Evolutionary conservation across 2,329 filamentous ascomycete species (phyloP), one percentile per base, ranked within the genome.

Genomic region (Penicillium sp.): DNA sequence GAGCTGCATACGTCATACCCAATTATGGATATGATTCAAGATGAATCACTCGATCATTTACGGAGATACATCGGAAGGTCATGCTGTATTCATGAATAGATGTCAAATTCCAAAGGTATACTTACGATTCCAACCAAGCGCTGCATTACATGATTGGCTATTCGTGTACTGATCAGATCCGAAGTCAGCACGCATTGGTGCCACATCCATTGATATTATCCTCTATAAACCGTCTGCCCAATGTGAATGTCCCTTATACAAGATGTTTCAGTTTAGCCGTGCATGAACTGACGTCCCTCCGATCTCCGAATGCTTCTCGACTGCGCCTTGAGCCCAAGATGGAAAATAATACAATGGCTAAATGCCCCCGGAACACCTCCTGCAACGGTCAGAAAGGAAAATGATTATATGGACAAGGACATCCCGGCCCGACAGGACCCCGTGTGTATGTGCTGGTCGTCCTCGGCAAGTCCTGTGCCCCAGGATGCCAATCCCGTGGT

Each of bases 221-320:
- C 35, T 54, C 43, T 56, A 58, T 55, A 53, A 50, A 49, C 50
- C 44, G 40, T 55, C 41, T 44, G 42, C 52, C 27, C 42, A 45
- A 54, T 59, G 47, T 54, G 53, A 58, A 59, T 55, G 49, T 42
- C 29, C 50, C 42, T 47, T 56, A 38, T 55, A 51, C 56, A 60
- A 56, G 25, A 53, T 58, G 46, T 43, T 42, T 41, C 37, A 23
- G 47, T 44, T 42, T 20, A 42, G 42, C 35, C 32, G 32, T 31
- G 24, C 29, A 33, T 45, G 31, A 43, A 27, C 13, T 24, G 28
- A 29, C 29, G n/a, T 40, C 35, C n/a, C 13, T 41, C 37, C 33
- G 29, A 42, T 44, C 24, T 37, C 41, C 18, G 8, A 28, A 40
- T 42, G 28, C 32, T 43, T 25, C 47, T 27, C 32, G 44, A 44